Evolutionary conservation across 345 rosid genomes (phyloP).

Genomic region (Corymbia maculata): DNA sequence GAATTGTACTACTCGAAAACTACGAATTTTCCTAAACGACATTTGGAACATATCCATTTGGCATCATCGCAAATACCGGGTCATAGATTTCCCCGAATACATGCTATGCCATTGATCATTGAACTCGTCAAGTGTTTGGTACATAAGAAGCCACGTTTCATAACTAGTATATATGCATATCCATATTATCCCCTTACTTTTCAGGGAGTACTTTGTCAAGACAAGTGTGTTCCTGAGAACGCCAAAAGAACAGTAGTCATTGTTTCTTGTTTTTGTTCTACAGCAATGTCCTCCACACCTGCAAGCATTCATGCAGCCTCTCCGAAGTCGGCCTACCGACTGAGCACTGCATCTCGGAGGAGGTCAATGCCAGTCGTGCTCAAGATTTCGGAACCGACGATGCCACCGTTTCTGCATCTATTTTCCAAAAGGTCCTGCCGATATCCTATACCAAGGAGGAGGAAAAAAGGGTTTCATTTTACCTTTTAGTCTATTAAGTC

Average conservation of each 20-base stretch:
- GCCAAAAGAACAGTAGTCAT: not conserved
- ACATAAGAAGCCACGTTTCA: too few relatives aligned
- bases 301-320: slow-evolving; percentile 1
- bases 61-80: not conserved
- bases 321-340: not conserved
- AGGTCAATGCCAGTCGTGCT: not conserved
- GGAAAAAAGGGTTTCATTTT: not conserved
- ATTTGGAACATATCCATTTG: too few relatives aligned
- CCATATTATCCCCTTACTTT: not conserved
- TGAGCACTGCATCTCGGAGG: not conserved
- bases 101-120: not conserved
- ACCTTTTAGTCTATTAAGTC: not conserved
- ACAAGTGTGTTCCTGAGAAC: not conserved
- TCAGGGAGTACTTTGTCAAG: not conserved
- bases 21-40: not conserved
- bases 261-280: not conserved
- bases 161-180: not conserved
- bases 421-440: slow-evolving; percentile 12
- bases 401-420: slow-evolving; percentile 6
- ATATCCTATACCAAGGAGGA: not conserved
- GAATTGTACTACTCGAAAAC: not conserved
- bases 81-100: not conserved
- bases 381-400: not conserved
- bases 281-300: slow-evolving; percentile 9
- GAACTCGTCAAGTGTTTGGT: not conserved